phyloP scores from a whole-genome alignment of 352 stramenopile species.

The Phytophthora rubi region DNA sequence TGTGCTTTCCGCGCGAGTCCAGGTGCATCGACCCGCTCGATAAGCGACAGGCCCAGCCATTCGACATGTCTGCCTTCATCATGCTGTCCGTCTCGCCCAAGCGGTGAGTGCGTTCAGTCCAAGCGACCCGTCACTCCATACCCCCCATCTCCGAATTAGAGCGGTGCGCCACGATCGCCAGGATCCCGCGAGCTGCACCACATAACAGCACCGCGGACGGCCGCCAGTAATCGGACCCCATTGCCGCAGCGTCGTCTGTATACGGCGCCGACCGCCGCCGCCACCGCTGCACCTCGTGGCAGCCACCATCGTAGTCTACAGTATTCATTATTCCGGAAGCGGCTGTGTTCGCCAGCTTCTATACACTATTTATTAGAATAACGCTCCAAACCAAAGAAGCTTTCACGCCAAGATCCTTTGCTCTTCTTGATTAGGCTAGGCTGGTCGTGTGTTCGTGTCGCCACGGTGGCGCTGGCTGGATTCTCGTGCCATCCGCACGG shows the following conservation, averaged over 20 bases:
- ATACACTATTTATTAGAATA: constrained; percentile 42
- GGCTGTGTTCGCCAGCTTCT: constrained; percentile 20
- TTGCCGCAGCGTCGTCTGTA: too few species aligned
- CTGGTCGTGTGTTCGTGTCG: constrained; percentile 4
- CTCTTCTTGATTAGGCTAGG: constrained; percentile 10
- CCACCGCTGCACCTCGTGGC: not conserved
- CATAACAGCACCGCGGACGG: too few species aligned
- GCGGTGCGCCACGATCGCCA: constrained; percentile 8
- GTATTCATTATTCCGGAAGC: constrained; percentile 27
- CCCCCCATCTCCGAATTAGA: constrained; percentile 12
- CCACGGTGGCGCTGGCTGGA: constrained; percentile 10
- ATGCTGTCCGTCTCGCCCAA: constrained; percentile 46
- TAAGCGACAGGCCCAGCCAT: constrained; percentile 39
- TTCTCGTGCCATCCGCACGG: constrained; percentile 6
- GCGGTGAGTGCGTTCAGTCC: constrained; percentile 17
- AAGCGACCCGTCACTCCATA: not conserved
- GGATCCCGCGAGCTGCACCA: not conserved
- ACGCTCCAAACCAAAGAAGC: constrained; percentile 22
- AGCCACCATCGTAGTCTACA: constrained; percentile 10
- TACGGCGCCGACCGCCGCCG: not conserved
- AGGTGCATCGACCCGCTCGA: constrained; percentile 44
- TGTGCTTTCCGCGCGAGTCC: constrained; percentile 34
- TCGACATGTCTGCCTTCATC: constrained; percentile 59
- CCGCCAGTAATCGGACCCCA: too few species aligned
- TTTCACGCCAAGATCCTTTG: constrained; percentile 15